phyloP scores from a whole-genome alignment of 345 rosid genomes.

The Euphorbia tirucalli region DNA sequence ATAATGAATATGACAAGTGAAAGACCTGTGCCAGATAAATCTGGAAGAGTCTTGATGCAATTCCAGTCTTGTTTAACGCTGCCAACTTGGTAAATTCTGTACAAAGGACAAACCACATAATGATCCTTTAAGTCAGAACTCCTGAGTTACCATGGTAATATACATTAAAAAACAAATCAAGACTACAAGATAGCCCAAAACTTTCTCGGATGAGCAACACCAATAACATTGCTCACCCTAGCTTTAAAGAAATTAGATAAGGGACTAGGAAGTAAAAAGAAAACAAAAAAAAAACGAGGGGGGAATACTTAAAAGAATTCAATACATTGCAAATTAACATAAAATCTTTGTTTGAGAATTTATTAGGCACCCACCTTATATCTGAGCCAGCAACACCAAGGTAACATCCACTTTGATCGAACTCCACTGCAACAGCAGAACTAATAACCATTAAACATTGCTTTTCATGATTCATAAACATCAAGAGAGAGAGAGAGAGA shows the following conservation, averaged over 20 bases:
- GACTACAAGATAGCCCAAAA: neutral
- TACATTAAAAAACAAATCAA: neutral
- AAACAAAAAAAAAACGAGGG: too few species aligned
- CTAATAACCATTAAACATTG: neutral
- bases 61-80: slow-evolving; percentile 95
- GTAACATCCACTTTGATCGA: slow-evolving; percentile 86
- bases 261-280: too few species aligned
- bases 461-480: neutral
- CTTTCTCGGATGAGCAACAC: neutral
- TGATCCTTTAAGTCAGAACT: too few species aligned
- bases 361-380: slow-evolving; percentile 48
- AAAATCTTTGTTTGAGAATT: neutral
- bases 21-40: slow-evolving; percentile 91
- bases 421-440: slow-evolving; percentile 66
- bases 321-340: too few species aligned
- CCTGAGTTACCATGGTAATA: neutral
- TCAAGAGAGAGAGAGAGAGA: neutral
- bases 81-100: slow-evolving; percentile 83
- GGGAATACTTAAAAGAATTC: too few species aligned
- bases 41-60: slow-evolving; percentile 82
- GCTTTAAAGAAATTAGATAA: too few species aligned
- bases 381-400: slow-evolving; percentile 87
- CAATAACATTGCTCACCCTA: too few species aligned
- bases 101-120: neutral
- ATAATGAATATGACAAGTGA: too few species aligned